A percentile compares a stretch with the other conserved stretches of the same genome.
phyloP scores from a whole-genome alignment of 495 filamentous ascomycete species.

The Aspergillus conjunctus region DNA sequence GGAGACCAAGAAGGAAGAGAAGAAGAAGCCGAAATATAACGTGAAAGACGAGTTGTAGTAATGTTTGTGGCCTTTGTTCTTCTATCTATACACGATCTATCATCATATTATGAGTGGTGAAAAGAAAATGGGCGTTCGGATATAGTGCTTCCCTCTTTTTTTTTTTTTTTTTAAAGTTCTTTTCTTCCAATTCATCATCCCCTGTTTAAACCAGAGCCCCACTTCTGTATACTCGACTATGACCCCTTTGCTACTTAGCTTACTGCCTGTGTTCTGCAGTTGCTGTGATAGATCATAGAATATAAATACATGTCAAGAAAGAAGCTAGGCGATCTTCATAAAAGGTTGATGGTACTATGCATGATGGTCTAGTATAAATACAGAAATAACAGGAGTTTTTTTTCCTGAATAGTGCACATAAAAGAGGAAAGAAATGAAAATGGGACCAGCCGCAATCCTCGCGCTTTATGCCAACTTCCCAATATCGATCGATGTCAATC shows the following conservation, averaged over 20 bases:
- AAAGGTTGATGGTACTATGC: constrained; percentile 14
- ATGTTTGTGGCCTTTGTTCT: background rate
- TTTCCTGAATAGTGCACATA: background rate
- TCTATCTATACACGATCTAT: constrained; percentile 14
- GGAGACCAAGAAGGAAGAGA: constrained; percentile 31
- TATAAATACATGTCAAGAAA: too few species aligned
- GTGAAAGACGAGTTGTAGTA: constrained; percentile 49
- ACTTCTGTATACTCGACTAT: too few species aligned
- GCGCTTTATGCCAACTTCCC: too few species aligned
- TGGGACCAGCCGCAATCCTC: too few species aligned
- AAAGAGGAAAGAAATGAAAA: background rate
- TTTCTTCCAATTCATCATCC: too few species aligned
- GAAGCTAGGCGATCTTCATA: too few species aligned
- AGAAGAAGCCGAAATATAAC: constrained; percentile 30
- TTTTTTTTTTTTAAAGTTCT: background rate
- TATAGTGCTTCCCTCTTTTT: constrained; percentile 18
- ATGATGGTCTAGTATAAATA: background rate
- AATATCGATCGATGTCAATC: too few species aligned
- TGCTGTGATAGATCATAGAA: too few species aligned
- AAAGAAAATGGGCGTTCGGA: constrained; percentile 19
- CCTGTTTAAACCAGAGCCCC: too few species aligned
- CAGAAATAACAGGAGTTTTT: background rate
- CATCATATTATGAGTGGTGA: constrained; percentile 3
- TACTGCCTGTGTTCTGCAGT: too few species aligned
- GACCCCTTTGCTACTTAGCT: too few species aligned